Evolutionary conservation across 805 yeast species (phyloP).

Genomic region (Lipomyces kockii): DNA sequence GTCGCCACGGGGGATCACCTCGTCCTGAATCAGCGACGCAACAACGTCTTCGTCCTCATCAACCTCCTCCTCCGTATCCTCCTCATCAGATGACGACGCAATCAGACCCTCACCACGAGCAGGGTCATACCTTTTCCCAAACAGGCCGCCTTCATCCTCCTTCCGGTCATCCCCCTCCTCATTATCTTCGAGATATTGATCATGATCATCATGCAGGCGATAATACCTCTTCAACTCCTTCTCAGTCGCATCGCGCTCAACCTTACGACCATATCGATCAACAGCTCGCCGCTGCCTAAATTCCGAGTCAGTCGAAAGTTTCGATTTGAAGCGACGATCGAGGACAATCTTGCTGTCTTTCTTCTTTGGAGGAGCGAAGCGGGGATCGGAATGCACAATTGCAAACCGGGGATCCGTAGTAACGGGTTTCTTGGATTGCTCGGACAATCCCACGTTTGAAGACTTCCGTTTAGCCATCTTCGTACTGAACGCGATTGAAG

Average conservation of each 20-base stretch:
- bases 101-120: slow-evolving; percentile 48
- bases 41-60: slow-evolving; percentile 35
- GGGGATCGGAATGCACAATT: slow-evolving; percentile 81
- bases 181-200: slow-evolving; percentile 36
- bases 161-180: slow-evolving; percentile 34
- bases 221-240: slow-evolving; percentile 69
- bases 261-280: slow-evolving; percentile 85
- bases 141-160: slow-evolving; percentile 22
- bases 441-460: background rate
- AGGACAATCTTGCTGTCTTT: slow-evolving; percentile 74
- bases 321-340: slow-evolving; percentile 83
- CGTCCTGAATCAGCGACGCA: slow-evolving; percentile 51
- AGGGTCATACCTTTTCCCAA: slow-evolving; percentile 41
- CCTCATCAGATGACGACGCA: slow-evolving; percentile 40
- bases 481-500: background rate
- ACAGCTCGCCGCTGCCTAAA: slow-evolving; percentile 62
- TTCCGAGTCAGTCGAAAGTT: slow-evolving; percentile 61
- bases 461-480: slow-evolving; percentile 17
- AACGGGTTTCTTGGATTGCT: slow-evolving; percentile 43
- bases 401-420: slow-evolving; percentile 77
- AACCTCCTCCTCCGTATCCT: slow-evolving; percentile 42
- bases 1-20: slow-evolving; percentile 83
- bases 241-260: slow-evolving; percentile 52
- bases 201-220: slow-evolving; percentile 51
- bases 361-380: slow-evolving; percentile 74